Evolutionary conservation across 2,329 filamentous ascomycete species (phyloP).

Genomic region (Verticillium dahliae): DNA sequence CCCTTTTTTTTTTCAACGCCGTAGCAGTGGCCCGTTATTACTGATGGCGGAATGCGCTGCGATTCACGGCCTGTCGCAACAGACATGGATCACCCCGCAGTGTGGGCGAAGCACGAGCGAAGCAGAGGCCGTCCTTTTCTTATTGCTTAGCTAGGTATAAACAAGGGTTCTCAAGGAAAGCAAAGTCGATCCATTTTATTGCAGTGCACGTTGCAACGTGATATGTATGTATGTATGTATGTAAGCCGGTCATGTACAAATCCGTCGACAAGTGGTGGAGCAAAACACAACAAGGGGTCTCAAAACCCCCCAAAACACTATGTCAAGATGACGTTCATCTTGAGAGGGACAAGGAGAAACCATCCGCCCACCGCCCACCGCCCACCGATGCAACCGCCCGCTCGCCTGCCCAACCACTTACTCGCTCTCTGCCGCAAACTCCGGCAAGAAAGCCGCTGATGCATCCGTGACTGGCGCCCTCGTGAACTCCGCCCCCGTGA

Average conservation of each 20-base stretch:
- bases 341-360: background rate
- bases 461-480: background rate
- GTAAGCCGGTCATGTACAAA: background rate
- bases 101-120: no score
- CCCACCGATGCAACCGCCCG: background rate
- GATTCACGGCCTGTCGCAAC: background rate
- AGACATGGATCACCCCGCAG: background rate
- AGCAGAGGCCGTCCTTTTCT: background rate
- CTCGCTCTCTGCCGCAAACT: background rate
- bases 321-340: background rate
- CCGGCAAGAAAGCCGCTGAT: slow-evolving; percentile 2
- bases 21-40: background rate
- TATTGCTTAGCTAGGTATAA: background rate
- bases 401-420: background rate
- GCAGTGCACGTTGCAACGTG: background rate
- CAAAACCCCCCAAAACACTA: background rate
- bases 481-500: background rate
- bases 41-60: background rate
- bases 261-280: background rate
- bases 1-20: no score
- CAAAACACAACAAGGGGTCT: background rate
- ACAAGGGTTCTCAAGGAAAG: background rate
- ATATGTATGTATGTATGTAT: background rate
- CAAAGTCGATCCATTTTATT: background rate
- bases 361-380: background rate